Base-by-base conservation (phyloP, 2,329 filamentous ascomycete species). In the Alternaria metachromatica region DNA sequence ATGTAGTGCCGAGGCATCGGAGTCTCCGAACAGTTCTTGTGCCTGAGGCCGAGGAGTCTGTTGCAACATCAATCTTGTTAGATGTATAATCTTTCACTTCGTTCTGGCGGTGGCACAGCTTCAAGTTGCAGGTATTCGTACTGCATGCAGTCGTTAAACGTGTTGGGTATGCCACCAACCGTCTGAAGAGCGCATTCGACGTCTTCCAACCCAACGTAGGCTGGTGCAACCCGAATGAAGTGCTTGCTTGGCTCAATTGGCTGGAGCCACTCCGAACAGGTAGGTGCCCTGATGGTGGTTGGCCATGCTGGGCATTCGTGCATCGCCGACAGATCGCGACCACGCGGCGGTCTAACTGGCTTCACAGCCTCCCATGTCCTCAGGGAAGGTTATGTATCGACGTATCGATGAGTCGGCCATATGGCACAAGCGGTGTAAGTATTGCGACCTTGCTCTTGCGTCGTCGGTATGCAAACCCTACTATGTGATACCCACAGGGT, bases 321-420 rank as follows among this genome's bases (percentile, higher is more conserved):
- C 37, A 41, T 41, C 37, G 11, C n/a, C n/a, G 37, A 41, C 37
- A 0, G 37, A 41, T 10, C 37, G n/a, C 15, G 37, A 41, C 0
- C 37, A 41, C 0, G 37, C 9, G 0, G 37, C 0, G 37, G 37
- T 41, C 37, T 1, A 0, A 11, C 37, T 41, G 37, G 37, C 37
- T 41, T 41, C 3, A 18, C 33, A 18, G 4, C n/a, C 8, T 41
- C 9, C 37, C 9, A 11, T 41, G 15, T 41, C 37, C n/a, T n/a
- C 15, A 0, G 1, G 2, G 2, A n/a, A 0, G 1, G 15, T 4
- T 41, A 15, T 15, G 33, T n/a, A n/a, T n/a, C 0, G 15, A 2
- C 33, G 8, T 41, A 6, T 10, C 15, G 1, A 18, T 41, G 33
- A 1, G 1, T 41, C 2, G 33, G 15, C 2, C 9, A 41, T 18